These are phyloP conservation scores for Picochlorum sp. DNA, from an alignment of 139 green algal genomes.

Conservation along the genomic window DNA sequence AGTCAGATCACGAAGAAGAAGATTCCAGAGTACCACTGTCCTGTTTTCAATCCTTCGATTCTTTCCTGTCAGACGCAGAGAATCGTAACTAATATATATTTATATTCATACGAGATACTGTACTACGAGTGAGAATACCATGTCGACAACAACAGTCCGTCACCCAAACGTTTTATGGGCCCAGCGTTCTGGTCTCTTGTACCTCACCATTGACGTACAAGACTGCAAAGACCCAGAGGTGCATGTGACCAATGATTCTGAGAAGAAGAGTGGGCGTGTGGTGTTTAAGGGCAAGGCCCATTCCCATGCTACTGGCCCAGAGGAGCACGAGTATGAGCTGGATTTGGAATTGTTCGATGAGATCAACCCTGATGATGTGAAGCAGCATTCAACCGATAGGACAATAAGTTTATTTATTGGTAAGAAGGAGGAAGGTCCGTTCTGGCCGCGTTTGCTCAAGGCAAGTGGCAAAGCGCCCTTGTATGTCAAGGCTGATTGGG, in stretches of 20 bases:
- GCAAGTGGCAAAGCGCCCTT: conserved; percentile 28
- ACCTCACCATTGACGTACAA: conserved; percentile 70
- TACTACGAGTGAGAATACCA: too few species aligned
- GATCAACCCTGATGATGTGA: conserved; percentile 52
- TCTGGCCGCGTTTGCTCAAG: conserved; percentile 61
- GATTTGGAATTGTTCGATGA: conserved; percentile 49
- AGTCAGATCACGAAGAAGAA: too few species aligned
- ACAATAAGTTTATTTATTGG: conserved; percentile 54
- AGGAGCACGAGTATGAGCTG: conserved; percentile 48
- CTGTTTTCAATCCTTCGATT: too few species aligned
- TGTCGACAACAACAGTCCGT: conserved; percentile 4
- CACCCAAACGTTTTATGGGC: conserved; percentile 60
- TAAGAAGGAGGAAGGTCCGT: conserved; percentile 47
- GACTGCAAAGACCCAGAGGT: conserved; percentile 47
- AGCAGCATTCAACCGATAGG: conserved; percentile 40
- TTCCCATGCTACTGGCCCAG: conserved; percentile 41
- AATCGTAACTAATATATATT: too few species aligned
- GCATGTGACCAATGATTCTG: conserved; percentile 46
- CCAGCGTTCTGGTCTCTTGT: conserved; percentile 59
- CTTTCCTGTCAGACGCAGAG: too few species aligned
- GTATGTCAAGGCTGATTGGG: conserved; percentile 49
- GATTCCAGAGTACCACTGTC: too few species aligned
- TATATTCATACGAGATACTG: too few species aligned
- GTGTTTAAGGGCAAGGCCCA: conserved; percentile 44
- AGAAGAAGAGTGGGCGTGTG: conserved; percentile 38